A percentile compares a stretch with the other conserved stretches of the same genome.
phyloP scores from a whole-genome alignment of 2,329 filamentous ascomycete species.

The Emmonsia crescens region DNA sequence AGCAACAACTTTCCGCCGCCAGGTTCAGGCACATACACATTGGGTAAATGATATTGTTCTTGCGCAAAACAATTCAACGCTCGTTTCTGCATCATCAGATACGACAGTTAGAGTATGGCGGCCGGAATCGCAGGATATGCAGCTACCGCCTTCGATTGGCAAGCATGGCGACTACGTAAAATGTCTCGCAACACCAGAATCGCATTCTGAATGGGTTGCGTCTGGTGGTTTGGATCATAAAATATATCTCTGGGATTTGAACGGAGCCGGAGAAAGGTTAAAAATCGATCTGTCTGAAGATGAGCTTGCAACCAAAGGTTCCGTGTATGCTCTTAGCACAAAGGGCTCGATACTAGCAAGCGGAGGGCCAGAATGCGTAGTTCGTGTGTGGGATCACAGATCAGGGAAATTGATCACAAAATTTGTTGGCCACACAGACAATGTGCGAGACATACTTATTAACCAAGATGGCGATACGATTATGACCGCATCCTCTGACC shows the following conservation, averaged over 20 bases:
- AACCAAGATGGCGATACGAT: conserved; percentile 83
- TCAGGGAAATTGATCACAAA: conserved; percentile 88
- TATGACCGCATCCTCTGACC: conserved; percentile 88
- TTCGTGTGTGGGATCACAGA: conserved; percentile 82
- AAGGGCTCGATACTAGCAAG: conserved; percentile 75
- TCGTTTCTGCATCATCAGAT: conserved; percentile 89
- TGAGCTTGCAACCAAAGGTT: conserved; percentile 74
- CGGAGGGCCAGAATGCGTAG: conserved; percentile 86
- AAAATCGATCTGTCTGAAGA: conserved; percentile 69
- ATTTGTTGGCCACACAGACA: conserved; percentile 93
- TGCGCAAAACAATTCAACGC: conserved; percentile 62
- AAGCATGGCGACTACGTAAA: conserved; percentile 96
- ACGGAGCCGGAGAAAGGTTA: conserved; percentile 72
- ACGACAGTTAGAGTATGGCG: conserved; percentile 89
- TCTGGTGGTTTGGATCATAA: conserved; percentile 89
- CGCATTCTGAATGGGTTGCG: conserved; percentile 71
- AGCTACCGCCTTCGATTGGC: conserved; percentile 66
- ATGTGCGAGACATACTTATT: conserved; percentile 80
- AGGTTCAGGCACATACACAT: conserved; percentile 77
- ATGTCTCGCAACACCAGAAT: conserved; percentile 68
- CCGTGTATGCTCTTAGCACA: conserved; percentile 80
- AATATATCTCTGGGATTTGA: conserved; percentile 87
- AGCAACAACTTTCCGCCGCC: conserved; percentile 46
- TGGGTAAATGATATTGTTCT: conserved; percentile 92
- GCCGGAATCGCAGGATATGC: conserved; percentile 52